phyloP scores from a whole-genome alignment of 129 eudicot genomes.

The Lactuca sativa region DNA sequence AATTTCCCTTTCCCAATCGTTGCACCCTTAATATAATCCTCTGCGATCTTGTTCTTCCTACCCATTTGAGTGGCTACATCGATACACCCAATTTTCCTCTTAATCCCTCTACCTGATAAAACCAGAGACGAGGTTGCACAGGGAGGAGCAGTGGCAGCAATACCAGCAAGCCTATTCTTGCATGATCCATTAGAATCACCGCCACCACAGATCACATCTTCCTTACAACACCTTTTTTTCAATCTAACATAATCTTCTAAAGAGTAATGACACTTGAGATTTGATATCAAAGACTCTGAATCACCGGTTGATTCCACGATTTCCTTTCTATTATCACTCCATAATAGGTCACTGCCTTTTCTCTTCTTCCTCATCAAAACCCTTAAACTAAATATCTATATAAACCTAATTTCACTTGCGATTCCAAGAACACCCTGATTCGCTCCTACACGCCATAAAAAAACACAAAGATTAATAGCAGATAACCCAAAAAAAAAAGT shows the following conservation, averaged over 20 bases:
- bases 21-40: constrained; percentile 45
- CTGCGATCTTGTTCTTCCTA: constrained; percentile 56
- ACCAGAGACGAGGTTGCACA: constrained; percentile 48
- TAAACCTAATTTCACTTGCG: constrained; percentile 12
- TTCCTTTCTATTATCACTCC: constrained; percentile 26
- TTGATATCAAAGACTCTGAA: constrained; percentile 42
- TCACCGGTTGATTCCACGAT: constrained; percentile 44
- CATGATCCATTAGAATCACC: constrained; percentile 40
- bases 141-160: constrained; percentile 58
- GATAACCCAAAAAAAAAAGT: background rate
- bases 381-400: background rate
- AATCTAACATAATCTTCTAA: constrained; percentile 62
- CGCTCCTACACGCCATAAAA: constrained; percentile 16
- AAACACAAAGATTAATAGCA: background rate
- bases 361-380: constrained; percentile 73
- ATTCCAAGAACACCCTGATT: constrained; percentile 5
- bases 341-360: constrained; percentile 59
- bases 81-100: constrained; percentile 69
- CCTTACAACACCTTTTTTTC: constrained; percentile 59
- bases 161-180: constrained; percentile 51
- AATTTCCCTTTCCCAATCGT: constrained; percentile 62
- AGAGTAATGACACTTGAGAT: constrained; percentile 58
- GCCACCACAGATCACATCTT: constrained; percentile 40
- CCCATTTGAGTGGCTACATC: constrained; percentile 60
- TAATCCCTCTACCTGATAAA: constrained; percentile 52